These are phyloP conservation scores for Lobulomyces angularis DNA, from an alignment of 192 early-diverging fungal species.

Conservation along the genomic window DNA sequence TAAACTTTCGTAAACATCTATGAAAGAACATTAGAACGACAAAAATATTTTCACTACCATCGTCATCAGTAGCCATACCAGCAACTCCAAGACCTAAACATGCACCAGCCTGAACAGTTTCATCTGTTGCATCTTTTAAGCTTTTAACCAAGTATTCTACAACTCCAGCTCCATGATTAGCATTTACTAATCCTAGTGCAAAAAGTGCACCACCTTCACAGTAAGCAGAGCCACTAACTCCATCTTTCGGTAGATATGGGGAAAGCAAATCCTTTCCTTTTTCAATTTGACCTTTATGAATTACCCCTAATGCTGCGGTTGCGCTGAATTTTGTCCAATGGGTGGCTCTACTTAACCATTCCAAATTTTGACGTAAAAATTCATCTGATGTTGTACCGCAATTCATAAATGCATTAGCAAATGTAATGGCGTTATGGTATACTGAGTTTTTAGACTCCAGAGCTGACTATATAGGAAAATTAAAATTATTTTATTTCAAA, in stretches of 20 bases:
- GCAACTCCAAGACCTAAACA: conserved; percentile 89
- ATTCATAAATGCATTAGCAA: conserved; percentile 97
- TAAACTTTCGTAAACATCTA: conserved; percentile 74
- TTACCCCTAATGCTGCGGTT: conserved; percentile 92
- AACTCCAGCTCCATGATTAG: conserved; percentile 81
- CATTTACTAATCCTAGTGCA: conserved; percentile 92
- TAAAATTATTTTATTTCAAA: not conserved
- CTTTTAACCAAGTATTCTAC: conserved; percentile 70
- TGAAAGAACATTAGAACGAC: not conserved
- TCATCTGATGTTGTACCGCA: conserved; percentile 96
- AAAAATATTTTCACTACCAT: conserved; percentile 33
- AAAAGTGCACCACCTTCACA: conserved; percentile 96
- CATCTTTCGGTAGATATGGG: conserved; percentile 91
- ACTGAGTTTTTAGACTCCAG: conserved; percentile 84
- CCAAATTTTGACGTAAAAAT: conserved; percentile 91
- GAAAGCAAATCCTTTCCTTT: conserved; percentile 69
- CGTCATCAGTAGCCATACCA: conserved; percentile 87
- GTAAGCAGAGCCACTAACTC: conserved; percentile 73
- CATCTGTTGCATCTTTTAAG: conserved; percentile 62
- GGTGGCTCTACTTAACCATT: conserved; percentile 92
- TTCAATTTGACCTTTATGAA: conserved; percentile 92
- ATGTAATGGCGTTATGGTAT: conserved; percentile 87
- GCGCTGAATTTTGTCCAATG: conserved; percentile 99
- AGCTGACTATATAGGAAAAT: conserved; percentile 38
- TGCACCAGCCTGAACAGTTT: conserved; percentile 94